Base-by-base conservation (phyloP, 2,329 filamentous ascomycete genomes). In the Alternaria dauci region DNA sequence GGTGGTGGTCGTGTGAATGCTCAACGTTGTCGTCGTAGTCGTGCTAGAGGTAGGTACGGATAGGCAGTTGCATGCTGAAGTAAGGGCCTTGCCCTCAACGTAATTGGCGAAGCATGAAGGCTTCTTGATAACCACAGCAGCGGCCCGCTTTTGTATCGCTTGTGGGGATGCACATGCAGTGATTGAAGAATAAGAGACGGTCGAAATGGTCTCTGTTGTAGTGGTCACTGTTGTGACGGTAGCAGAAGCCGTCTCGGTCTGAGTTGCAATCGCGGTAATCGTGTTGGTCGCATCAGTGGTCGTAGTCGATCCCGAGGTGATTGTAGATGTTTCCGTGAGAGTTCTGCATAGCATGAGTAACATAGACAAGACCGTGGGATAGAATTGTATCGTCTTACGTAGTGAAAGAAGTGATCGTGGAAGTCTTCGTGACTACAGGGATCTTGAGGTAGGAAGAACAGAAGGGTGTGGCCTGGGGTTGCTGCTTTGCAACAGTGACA, bases 391-490 rank as follows among this genome's bases (percentile, higher is more conserved):
- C 0, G 16, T 6, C n/a, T 8, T 34, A 47, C 28, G 28, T 28
- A 32, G 44, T 47, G 4, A 47, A 48, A 8, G 44, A 48, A 7
- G 44, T 48, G 5, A 11, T 14, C 4, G 44, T 48, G 12, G 44
- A 48, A 23, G 44, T 48, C 44, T 48, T 48, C 7, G 28, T 48
- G 9, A 48, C 28, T 32, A n/a, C 44, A 9, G 44, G 44, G 5
- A 48, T 48, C 18, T 48, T 48, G 7, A 48, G 44, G 44, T 48
- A 48, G 11, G 44, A 34, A 34, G 44, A 48, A 16, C 44, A 48
- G n/a, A 48, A 48, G n/a, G 28, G 28, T 6, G 28, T 48, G 28
- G 44, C 44, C 20, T 48, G 44, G 28, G 44, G 9, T 8, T 48
- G 44, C 12, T 48, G 44, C 11, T 48, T 48, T 23, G 44, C 44